Evolutionary conservation across 2,329 filamentous ascomycete species (phyloP), one percentile per base, ranked within the genome.

Genomic region (Mollisia scopiformis): DNA sequence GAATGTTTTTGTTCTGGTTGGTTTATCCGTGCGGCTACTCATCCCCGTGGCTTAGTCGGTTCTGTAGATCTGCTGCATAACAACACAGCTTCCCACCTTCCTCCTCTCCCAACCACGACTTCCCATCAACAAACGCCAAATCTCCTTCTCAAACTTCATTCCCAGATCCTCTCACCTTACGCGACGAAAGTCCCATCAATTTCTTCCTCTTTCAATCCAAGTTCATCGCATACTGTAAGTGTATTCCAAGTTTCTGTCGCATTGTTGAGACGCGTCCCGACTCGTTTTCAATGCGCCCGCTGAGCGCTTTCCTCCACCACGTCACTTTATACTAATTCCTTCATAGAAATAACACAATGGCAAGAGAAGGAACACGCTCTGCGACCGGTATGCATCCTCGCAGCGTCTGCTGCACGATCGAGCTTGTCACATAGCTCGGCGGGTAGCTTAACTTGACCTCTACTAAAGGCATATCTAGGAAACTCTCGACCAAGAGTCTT

Each of bases 351-450:
- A 62, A 58, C 39, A 59, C 53, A 66, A 73, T 73, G 71, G 67
- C 69, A 52, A 64, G 70, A 51, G 67, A 70, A 62, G 69, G 68
- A 21, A 73, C 71, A 52, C 65, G 71, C 50, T 69, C 68, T 23
- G 62, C 69, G 5, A 72, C 67, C 43, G 70, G 71, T 72, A 47
- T 58, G 70, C 69, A 33, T 11, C 55, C 57, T 57, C 58, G n/a
- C 46, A 16, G 43, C 52, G 57, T 57, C 30, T 61, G 58, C 56
- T 63, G 58, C 47, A 43, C 37, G 49, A 35, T 39, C 55, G 41
- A 65, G 50, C 61, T 59, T 31, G 61, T 56, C 30, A 60, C 64
- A 57, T 64, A 51, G 62, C 59, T 56, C 66, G 58, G 69, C 70
- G 68, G 66, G 62, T 68, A 69, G 61, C 39, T 19, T 54, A n/a